phyloP scores from a whole-genome alignment of 345 rosid species.

The Eutrema heterophyllum region DNA sequence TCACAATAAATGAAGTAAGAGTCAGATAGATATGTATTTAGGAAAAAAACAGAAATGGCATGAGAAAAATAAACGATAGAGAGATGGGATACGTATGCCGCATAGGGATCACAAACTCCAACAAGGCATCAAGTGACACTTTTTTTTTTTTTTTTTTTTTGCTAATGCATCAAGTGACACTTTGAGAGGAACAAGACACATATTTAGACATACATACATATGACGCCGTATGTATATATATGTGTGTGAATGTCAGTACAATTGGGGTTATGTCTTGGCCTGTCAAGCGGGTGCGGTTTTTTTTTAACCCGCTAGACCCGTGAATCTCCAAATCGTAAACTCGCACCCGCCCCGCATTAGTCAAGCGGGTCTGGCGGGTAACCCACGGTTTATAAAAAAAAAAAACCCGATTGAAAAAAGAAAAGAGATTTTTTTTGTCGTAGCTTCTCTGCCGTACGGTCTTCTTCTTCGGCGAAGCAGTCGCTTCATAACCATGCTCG shows the following conservation, averaged over 20 bases:
- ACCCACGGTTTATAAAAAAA: too few relatives aligned
- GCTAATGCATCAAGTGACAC: constrained; percentile 27
- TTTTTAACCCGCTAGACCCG: too few relatives aligned
- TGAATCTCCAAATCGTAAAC: too few relatives aligned
- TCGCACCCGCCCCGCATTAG: too few relatives aligned
- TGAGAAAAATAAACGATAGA: constrained; percentile 33
- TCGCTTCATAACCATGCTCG: too few relatives aligned
- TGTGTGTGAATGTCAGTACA: constrained; percentile 22
- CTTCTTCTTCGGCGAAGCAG: too few relatives aligned
- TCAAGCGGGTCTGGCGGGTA: too few relatives aligned
- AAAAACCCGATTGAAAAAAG: too few relatives aligned
- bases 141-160: too few relatives aligned
- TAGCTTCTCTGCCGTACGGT: too few relatives aligned
- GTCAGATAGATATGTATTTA: constrained; percentile 14
- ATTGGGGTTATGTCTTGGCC: constrained; percentile 20
- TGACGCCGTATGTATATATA: constrained; percentile 1
- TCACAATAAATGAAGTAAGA: constrained; percentile 18
- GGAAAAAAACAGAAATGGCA: constrained; percentile 20
- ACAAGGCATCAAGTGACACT: constrained; percentile 13
- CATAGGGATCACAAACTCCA: constrained; percentile 26
- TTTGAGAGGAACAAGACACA: constrained; percentile 17
- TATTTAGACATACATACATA: constrained; percentile 7
- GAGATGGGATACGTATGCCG: constrained; percentile 31
- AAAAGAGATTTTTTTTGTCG: too few relatives aligned
- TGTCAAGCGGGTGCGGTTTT: too few relatives aligned